A percentile compares a stretch with the other conserved stretches of the same genome.
These are phyloP conservation scores for Sordariomycetes sp. DNA, from an alignment of 2,329 filamentous ascomycete genomes.

Conservation along the genomic window DNA sequence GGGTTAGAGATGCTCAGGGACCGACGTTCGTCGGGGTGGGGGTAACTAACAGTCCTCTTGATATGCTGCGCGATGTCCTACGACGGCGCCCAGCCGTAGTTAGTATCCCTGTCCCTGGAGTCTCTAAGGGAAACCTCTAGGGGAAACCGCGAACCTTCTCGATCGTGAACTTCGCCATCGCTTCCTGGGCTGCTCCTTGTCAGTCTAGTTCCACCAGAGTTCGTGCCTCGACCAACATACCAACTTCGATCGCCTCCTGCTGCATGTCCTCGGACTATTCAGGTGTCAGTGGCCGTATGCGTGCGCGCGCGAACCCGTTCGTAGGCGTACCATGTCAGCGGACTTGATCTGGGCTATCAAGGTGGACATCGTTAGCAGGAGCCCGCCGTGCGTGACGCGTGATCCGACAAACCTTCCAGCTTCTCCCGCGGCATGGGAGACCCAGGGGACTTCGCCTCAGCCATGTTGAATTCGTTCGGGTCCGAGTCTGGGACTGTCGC, in stretches of 20 bases:
- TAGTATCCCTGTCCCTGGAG: neutral
- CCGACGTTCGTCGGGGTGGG: neutral
- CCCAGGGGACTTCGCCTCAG: conserved; percentile 24
- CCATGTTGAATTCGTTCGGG: conserved; percentile 16
- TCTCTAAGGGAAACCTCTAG: no score
- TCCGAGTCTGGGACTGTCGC: neutral
- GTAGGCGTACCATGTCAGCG: conserved; percentile 77
- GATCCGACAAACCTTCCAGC: conserved; percentile 53
- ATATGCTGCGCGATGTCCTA: conserved; percentile 94
- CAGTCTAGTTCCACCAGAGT: neutral
- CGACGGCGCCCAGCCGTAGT: neutral
- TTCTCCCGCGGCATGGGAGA: conserved; percentile 54
- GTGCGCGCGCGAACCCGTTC: neutral
- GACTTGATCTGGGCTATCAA: conserved; percentile 85
- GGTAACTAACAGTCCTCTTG: conserved; percentile 67
- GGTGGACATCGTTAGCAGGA: neutral
- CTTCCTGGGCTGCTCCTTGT: conserved; percentile 40
- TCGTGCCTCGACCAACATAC: conserved; percentile 45
- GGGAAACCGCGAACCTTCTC: conserved; percentile 36
- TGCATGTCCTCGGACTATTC: conserved; percentile 92
- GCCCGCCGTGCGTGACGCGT: neutral
- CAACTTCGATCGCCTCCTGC: conserved; percentile 86
- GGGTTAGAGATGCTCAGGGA: conserved; percentile 6
- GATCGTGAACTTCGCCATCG: conserved; percentile 52
- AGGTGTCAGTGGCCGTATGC: conserved; percentile 17